A percentile compares a stretch with the other conserved stretches of the same genome.
Evolutionary conservation across 441 rosid genomes (phyloP).

Genomic region (Omphalea diandra): DNA sequence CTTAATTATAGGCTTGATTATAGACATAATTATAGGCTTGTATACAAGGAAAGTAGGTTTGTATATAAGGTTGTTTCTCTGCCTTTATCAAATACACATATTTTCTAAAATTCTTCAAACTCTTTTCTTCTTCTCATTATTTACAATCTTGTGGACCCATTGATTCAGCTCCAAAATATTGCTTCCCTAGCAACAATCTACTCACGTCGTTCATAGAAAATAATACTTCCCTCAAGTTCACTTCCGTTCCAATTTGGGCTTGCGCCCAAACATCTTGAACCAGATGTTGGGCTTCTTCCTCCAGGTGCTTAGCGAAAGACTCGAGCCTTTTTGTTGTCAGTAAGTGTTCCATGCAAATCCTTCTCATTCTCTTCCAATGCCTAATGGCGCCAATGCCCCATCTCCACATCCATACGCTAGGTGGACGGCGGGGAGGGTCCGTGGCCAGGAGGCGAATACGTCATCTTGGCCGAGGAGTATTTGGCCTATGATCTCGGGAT

Average conservation of each 20-base stretch:
- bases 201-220: conserved; percentile 94
- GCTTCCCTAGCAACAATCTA: conserved; percentile 78
- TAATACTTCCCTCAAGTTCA: conserved; percentile 65
- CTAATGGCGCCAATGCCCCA: conserved; percentile 78
- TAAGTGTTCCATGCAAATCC: conserved; percentile 71
- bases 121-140: too few species aligned
- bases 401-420: conserved; percentile 75
- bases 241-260: conserved; percentile 34
- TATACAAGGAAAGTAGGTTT: too few species aligned
- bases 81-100: too few species aligned
- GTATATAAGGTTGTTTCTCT: too few species aligned
- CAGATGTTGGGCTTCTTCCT: conserved; percentile 46
- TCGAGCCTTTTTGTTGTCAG: conserved; percentile 52
- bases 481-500: conserved; percentile 63
- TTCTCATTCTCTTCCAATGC: conserved; percentile 70
- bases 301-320: conserved; percentile 44
- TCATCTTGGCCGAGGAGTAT: conserved; percentile 73
- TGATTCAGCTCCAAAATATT: conserved; percentile 64
- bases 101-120: too few species aligned
- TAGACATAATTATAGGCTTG: too few species aligned
- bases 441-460: conserved; percentile 73
- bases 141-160: conserved; percentile 46
- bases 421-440: conserved; percentile 72
- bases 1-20: too few species aligned
- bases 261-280: conserved; percentile 40